Evolutionary conservation across 345 rosid species (phyloP), one percentile per base, ranked within the genome.

Genomic region (Salix suchowensis): DNA sequence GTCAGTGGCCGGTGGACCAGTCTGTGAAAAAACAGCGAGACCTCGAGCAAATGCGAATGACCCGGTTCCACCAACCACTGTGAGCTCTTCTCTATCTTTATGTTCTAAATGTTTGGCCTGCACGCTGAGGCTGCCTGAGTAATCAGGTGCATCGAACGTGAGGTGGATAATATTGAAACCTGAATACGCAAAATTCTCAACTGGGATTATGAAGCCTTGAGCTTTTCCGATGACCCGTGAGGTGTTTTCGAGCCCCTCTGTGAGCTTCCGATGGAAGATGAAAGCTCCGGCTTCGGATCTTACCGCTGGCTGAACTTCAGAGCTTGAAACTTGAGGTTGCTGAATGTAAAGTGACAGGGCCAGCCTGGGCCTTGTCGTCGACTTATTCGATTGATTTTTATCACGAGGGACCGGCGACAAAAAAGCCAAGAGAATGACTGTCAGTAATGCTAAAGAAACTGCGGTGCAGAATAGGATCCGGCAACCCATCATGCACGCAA

Each of bases 21-120:
- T 68, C 82, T 62, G 84, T 6, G 81, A 81, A 34, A 95, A 87
- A 24, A 88, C 84, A 6, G 93, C 98, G 10, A 82, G 73, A 28
- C 98, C 97, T 0, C 94, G 89, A 36, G 94, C 92, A 76, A 93
- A 93, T 0, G 97, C 97, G 7, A 95, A 91, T 2, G 90, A 87
- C 1, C 98, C 91, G 0, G 97, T 95, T 2, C 97, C 97, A 26
- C 96, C 97, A 0, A 89, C 92, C 24, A 95, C 94, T 0, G 72
- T 83, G 39, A 93, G 82, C 67, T 91, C 89, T 71, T 91, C 90
- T 26, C 74, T 65, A 14, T 80, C 60, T 75, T 83, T 80, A 66
- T 86, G 80, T 1, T 74, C 77, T 26, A 84, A 79, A 30, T 78
- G 80, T 64, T 86, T 87, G 40, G 94, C 96, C 76, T 85, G 82